These are phyloP conservation scores for Avena sativa DNA, from an alignment of 176 grass and related monocot species.

Conservation along the genomic window DNA sequence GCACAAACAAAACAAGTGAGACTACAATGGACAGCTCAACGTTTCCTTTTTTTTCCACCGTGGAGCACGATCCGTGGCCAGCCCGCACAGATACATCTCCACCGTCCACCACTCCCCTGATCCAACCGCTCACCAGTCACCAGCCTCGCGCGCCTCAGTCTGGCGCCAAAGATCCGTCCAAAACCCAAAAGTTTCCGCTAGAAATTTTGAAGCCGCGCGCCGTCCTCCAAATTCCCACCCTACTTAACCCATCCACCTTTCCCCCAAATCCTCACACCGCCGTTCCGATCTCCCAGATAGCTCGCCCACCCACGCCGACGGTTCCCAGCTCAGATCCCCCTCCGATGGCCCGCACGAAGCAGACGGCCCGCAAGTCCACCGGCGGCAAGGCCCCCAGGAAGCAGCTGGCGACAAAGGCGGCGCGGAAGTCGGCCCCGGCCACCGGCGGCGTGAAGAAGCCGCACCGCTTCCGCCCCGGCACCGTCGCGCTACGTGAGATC, in stretches of 20 bases:
- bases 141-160: background rate
- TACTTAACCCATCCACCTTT: background rate
- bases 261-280: background rate
- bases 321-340: background rate
- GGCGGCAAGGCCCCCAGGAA: constrained; percentile 68
- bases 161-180: background rate
- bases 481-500: constrained; percentile 71
- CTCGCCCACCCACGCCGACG: background rate
- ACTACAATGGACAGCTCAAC: too few species aligned
- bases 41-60: background rate
- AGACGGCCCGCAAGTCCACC: constrained; percentile 72
- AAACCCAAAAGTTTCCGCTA: background rate
- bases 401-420: constrained; percentile 65
- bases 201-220: constrained; percentile 9
- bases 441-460: constrained; percentile 78
- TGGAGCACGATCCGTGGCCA: constrained; percentile 14
- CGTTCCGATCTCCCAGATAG: background rate
- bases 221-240: background rate
- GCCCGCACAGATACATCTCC: background rate
- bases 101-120: background rate
- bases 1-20: too few species aligned
- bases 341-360: constrained; percentile 72
- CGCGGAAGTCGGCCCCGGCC: constrained; percentile 62
- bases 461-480: constrained; percentile 63
- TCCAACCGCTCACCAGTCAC: background rate